Conservation (phyloP, 192 early-diverging fungal genomes). For the Lunasporangiospora selenospora region DNA sequence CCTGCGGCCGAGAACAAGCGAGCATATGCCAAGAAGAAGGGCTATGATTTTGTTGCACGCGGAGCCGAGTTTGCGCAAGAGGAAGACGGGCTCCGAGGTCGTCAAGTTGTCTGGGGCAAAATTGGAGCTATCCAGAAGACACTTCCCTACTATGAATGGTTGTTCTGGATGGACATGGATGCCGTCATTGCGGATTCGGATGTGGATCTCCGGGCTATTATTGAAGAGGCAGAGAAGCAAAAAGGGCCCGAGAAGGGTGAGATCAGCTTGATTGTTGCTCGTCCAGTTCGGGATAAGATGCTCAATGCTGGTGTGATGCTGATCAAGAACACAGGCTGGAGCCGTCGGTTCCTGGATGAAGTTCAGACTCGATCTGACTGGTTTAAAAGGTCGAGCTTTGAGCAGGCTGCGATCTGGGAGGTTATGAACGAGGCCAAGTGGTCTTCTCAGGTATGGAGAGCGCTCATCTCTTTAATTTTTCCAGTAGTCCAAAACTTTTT, state of each 20-base stretch:
- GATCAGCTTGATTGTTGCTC: constrained; percentile 56
- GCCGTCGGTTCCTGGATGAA: constrained; percentile 50
- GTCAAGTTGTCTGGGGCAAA: constrained; percentile 67
- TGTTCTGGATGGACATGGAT: constrained; percentile 72
- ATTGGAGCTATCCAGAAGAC: constrained; percentile 61
- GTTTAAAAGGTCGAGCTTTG: constrained; percentile 50
- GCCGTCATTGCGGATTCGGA: constrained; percentile 58
- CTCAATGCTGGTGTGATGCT: constrained; percentile 67
- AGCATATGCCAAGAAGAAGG: constrained; percentile 53
- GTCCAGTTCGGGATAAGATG: constrained; percentile 54
- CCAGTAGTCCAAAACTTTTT: not conserved
- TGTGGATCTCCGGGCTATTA: constrained; percentile 46
- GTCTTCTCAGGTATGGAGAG: constrained; percentile 31
- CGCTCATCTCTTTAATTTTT: not conserved
- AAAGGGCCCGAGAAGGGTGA: constrained; percentile 22
- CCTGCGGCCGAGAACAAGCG: constrained; percentile 61
- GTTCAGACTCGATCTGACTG: constrained; percentile 49
- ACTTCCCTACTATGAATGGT: constrained; percentile 64
- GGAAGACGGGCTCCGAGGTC: constrained; percentile 45
- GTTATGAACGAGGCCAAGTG: constrained; percentile 50
- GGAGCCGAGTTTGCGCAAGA: constrained; percentile 63
- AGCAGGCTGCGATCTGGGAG: constrained; percentile 67
- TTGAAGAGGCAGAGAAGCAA: constrained; percentile 39
- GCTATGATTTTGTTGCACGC: constrained; percentile 63
- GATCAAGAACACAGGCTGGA: constrained; percentile 63